Conservation (phyloP, 352 stramenopile genomes). For the Pythium myriotylum region DNA sequence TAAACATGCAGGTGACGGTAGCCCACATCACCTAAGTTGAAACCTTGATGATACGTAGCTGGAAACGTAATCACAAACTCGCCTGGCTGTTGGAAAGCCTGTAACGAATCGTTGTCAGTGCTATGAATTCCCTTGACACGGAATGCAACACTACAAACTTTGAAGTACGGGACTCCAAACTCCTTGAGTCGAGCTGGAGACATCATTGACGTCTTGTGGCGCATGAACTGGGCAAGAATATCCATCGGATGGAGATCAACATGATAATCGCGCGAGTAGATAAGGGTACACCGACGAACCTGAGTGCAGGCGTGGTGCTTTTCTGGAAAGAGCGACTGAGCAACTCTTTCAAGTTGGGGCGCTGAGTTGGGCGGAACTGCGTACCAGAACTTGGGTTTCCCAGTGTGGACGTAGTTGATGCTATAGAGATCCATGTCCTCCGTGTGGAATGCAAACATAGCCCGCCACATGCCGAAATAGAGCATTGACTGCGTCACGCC, state of each 20-base stretch:
- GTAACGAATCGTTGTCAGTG: neutral
- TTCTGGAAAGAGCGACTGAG: slow-evolving; percentile 86
- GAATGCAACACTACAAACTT: slow-evolving; percentile 21
- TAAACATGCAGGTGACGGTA: neutral
- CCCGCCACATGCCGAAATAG: slow-evolving; percentile 94
- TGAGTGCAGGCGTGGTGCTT: slow-evolving; percentile 82
- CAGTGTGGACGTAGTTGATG: slow-evolving; percentile 94
- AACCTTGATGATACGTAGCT: slow-evolving; percentile 86
- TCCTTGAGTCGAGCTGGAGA: slow-evolving; percentile 80
- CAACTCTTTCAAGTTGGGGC: slow-evolving; percentile 79
- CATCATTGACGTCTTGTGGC: slow-evolving; percentile 93
- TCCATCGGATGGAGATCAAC: neutral
- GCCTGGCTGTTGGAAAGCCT: slow-evolving; percentile 80
- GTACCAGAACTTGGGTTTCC: slow-evolving; percentile 95
- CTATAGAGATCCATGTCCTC: slow-evolving; percentile 95
- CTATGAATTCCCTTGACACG: neutral
- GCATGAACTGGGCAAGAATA: slow-evolving; percentile 74
- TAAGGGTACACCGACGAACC: slow-evolving; percentile 26
- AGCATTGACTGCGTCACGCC: slow-evolving; percentile 92
- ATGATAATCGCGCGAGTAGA: neutral
- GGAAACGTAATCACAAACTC: slow-evolving; percentile 95
- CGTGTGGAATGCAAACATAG: slow-evolving; percentile 94
- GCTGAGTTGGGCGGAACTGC: slow-evolving; percentile 73
- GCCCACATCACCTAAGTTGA: slow-evolving; percentile 73
- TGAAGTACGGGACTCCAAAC: slow-evolving; percentile 84